Conservation (phyloP, 2,329 filamentous ascomycete species). For the Epichloe baconii region DNA sequence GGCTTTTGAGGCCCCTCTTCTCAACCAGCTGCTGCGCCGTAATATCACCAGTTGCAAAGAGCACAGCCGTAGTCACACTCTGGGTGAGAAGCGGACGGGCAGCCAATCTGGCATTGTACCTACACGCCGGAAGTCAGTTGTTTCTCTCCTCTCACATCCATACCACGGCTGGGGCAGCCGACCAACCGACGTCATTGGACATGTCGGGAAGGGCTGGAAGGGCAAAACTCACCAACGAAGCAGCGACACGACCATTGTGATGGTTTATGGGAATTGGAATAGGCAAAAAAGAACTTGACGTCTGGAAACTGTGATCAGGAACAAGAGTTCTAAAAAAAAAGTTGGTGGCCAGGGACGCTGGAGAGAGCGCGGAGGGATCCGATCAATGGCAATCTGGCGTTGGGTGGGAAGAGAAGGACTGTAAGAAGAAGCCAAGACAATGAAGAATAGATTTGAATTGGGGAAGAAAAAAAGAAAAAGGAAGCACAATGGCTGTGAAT, state of each 20-base stretch:
- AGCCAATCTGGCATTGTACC: conserved; percentile 79
- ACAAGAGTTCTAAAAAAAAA: background rate
- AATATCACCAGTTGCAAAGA: conserved; percentile 85
- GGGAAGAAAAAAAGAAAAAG: background rate
- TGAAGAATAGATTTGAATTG: no score
- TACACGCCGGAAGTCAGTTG: conserved; percentile 19
- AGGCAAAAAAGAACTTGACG: background rate
- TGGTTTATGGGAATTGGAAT: background rate
- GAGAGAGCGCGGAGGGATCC: background rate
- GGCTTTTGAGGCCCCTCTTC: conserved; percentile 60
- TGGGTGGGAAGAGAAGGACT: background rate
- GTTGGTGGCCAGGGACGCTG: background rate
- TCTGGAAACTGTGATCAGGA: background rate
- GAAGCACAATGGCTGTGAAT: no score
- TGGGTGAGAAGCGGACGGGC: conserved; percentile 79
- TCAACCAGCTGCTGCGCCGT: conserved; percentile 88
- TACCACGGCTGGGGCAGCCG: background rate
- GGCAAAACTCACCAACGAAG: conserved; percentile 17
- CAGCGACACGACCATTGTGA: conserved; percentile 11
- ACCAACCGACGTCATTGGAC: background rate
- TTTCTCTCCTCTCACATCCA: background rate
- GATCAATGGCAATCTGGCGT: background rate
- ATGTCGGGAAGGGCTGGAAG: background rate
- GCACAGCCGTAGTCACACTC: conserved; percentile 75
- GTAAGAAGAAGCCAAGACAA: background rate